Evolutionary conservation across 1,284 basidiomycete genomes (phyloP).

Genomic region (Malassezia furfur): DNA sequence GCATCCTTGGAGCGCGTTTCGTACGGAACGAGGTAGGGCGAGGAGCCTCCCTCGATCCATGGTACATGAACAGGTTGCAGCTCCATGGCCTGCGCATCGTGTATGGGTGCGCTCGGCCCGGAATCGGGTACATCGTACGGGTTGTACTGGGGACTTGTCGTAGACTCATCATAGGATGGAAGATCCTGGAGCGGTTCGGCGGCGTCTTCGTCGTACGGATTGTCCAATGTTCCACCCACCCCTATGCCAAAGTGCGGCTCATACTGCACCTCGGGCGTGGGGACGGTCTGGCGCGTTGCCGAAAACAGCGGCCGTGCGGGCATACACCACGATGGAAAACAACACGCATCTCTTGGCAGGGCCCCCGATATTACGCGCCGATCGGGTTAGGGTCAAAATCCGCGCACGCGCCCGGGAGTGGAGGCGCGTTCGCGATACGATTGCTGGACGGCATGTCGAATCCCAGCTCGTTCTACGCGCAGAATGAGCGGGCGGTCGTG

Average conservation of each 20-base stretch:
- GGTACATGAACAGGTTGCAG: not conserved
- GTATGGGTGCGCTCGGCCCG: not conserved
- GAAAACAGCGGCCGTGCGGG: slow-evolving; percentile 1
- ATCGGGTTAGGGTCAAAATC: not conserved
- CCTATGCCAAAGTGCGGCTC: not conserved
- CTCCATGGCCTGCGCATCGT: not conserved
- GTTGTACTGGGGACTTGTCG: not conserved
- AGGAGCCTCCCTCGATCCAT: not conserved
- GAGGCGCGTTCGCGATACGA: not conserved
- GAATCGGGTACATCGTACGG: not conserved
- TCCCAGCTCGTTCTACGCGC: slow-evolving; percentile 4
- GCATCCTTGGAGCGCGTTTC: slow-evolving; percentile 6
- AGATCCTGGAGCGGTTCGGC: not conserved
- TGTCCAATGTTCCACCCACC: not conserved
- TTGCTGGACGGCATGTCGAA: not conserved
- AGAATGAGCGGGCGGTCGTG: slow-evolving; percentile 55
- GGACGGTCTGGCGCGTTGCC: not conserved
- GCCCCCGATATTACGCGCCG: not conserved
- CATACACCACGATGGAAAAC: not conserved
- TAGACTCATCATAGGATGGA: not conserved
- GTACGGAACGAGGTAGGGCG: slow-evolving; percentile 10
- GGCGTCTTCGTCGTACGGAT: not conserved
- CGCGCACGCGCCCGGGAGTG: not conserved
- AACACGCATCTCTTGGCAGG: not conserved
- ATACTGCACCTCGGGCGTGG: not conserved